Percentiles rank a stretch among this genome's conserved stretches.
phyloP scores from a whole-genome alignment of 495 filamentous ascomycete genomes.

The Annulohypoxylon nitens region DNA sequence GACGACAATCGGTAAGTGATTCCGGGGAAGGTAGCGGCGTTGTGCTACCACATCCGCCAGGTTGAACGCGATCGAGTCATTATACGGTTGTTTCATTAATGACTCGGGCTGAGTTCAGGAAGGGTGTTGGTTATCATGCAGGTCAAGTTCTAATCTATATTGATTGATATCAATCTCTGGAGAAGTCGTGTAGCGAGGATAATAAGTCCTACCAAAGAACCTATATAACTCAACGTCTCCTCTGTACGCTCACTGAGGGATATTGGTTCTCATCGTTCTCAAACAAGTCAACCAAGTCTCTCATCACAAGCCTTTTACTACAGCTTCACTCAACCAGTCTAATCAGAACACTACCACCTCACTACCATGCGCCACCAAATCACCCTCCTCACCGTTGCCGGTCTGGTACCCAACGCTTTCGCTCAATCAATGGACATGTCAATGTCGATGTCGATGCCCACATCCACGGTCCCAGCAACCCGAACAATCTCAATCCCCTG shows the following conservation, averaged over 20 bases:
- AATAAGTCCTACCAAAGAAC: background rate
- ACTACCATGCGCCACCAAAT: conserved; percentile 19
- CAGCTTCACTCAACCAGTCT: background rate
- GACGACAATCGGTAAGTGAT: background rate
- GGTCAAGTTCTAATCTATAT: background rate
- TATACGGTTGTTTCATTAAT: background rate
- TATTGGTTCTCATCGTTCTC: background rate
- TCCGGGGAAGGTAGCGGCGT: background rate
- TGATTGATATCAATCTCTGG: background rate
- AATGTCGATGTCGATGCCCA: background rate
- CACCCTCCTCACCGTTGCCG: conserved; percentile 15
- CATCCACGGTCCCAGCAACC: background rate
- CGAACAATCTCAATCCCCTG: conserved; percentile 4
- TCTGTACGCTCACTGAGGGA: background rate
- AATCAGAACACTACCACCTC: background rate
- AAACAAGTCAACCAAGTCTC: background rate
- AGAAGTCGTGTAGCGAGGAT: background rate
- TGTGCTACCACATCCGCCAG: background rate
- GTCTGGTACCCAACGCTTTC: conserved; percentile 21
- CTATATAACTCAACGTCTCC: background rate
- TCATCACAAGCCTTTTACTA: background rate
- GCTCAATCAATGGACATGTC: background rate
- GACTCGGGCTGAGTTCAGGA: background rate
- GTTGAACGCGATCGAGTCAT: background rate
- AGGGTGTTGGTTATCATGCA: background rate